Conservation (phyloP, 2,329 filamentous ascomycete species). For the Emericellopsis atlantica region DNA sequence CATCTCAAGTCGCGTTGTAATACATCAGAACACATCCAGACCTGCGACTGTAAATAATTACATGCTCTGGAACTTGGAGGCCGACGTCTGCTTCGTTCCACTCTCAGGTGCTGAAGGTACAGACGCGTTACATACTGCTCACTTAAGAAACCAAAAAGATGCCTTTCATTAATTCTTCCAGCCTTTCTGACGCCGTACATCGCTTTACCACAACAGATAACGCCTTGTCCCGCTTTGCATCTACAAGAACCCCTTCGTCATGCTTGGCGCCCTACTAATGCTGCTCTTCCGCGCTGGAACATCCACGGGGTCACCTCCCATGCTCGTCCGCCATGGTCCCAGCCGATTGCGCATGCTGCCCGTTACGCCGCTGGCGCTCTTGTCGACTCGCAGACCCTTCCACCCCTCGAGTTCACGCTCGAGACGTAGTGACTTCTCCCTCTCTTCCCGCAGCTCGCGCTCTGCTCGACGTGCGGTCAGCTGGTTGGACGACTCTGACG, state of each 20-base stretch:
- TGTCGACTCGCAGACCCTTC: conserved; percentile 65
- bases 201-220: background rate
- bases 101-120: too few relatives aligned
- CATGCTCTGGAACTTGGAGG: too few relatives aligned
- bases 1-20: too few relatives aligned
- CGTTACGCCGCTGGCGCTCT: conserved; percentile 33
- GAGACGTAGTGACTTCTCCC: conserved; percentile 67
- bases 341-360: conserved; percentile 23
- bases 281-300: conserved; percentile 55
- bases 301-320: conserved; percentile 32
- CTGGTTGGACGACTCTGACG: conserved; percentile 70
- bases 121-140: too few relatives aligned
- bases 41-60: too few relatives aligned
- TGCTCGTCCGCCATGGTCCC: conserved; percentile 20
- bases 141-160: too few relatives aligned
- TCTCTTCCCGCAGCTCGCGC: conserved; percentile 79
- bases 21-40: too few relatives aligned
- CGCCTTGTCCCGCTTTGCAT: background rate
- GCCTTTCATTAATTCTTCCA: background rate
- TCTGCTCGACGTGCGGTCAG: conserved; percentile 76
- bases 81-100: too few relatives aligned
- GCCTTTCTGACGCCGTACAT: background rate
- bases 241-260: conserved; percentile 69
- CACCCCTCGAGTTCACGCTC: conserved; percentile 79
- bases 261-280: conserved; percentile 48